Base-by-base conservation (phyloP, 306 rosid genomes). In the Castanospermum australe region DNA sequence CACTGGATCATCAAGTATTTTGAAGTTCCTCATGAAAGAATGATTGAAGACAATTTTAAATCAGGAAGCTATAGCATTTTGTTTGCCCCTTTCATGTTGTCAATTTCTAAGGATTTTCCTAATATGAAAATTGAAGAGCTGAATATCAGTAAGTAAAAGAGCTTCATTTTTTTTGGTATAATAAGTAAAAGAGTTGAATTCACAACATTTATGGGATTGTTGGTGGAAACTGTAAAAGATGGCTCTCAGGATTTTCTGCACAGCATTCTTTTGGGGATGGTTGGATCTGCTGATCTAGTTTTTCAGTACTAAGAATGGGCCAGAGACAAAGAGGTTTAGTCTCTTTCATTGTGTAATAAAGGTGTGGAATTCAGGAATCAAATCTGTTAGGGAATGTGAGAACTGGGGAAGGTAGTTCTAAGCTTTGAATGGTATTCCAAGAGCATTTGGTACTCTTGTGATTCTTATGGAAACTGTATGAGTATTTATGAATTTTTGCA, bases 381-480 rank as follows among this genome's bases (percentile, higher is more conserved):
- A 65, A 45, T 66, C 45, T 81, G 5, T 55, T 17, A 47, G 72
- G 71, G 70, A 42, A 66, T 4, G 30, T 54, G 21, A 45, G 65
- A 56, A 44, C 62, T 5, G 20, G 35, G 63, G 48, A 57, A 22
- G 75, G 24, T 21, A 28, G 55, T 69, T 75, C 47, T 57, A 32
- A 60, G 42, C 33, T 69, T 59, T 69, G 51, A 69, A 63, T 11
- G 33, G 45, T 60, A 76, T 75, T 75, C 57, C 5, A 38, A 50
- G 76, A 14, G 14, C 50, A 38, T 45, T 36, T 76, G 52, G 60
- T 62, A 52, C 59, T 75, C 68, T 24, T 69, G 63, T 41, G 22
- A 38, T 81, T 66, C 71, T 45, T 81, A 55, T 28, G 14, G 47
- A 62, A 61, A 82, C 28, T 54, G 2, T 12, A 73, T 42, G 52